Conservation (phyloP, 352 stramenopile species). For the Globisporangium carolinianum region DNA sequence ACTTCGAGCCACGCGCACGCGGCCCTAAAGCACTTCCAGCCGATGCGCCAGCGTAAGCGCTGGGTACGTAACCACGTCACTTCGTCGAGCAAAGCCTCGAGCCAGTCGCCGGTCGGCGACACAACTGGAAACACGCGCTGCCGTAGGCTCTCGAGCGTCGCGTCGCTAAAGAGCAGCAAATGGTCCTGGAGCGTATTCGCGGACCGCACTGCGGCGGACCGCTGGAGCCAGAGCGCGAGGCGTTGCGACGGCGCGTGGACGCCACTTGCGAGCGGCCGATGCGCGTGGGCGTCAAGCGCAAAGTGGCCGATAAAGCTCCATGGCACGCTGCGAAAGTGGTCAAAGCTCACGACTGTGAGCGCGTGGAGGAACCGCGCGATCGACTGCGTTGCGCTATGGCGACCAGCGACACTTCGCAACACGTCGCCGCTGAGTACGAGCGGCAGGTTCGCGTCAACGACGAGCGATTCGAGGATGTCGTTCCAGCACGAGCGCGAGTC, state of each 20-base stretch:
- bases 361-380: constrained; percentile 53
- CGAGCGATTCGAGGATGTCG: constrained; percentile 62
- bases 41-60: constrained; percentile 36
- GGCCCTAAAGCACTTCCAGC: constrained; percentile 62
- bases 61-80: constrained; percentile 18
- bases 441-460: constrained; percentile 58
- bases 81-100: constrained; percentile 24
- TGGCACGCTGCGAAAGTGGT: constrained; percentile 41
- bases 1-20: constrained; percentile 56
- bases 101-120: constrained; percentile 13
- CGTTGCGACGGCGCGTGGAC: constrained; percentile 9
- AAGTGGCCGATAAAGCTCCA: constrained; percentile 67
- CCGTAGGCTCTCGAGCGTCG: constrained; percentile 14
- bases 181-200: constrained; percentile 16
- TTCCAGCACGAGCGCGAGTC: constrained; percentile 75
- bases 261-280: constrained; percentile 15
- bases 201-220: neutral
- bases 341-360: constrained; percentile 54
- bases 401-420: constrained; percentile 34
- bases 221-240: constrained; percentile 18
- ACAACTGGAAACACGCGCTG: constrained; percentile 3
- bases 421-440: constrained; percentile 42
- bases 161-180: constrained; percentile 27
- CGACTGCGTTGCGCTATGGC: constrained; percentile 56
- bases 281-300: constrained; percentile 17